phyloP scores from a whole-genome alignment of 2,329 filamentous ascomycete species.

The Aspergillus proliferans region DNA sequence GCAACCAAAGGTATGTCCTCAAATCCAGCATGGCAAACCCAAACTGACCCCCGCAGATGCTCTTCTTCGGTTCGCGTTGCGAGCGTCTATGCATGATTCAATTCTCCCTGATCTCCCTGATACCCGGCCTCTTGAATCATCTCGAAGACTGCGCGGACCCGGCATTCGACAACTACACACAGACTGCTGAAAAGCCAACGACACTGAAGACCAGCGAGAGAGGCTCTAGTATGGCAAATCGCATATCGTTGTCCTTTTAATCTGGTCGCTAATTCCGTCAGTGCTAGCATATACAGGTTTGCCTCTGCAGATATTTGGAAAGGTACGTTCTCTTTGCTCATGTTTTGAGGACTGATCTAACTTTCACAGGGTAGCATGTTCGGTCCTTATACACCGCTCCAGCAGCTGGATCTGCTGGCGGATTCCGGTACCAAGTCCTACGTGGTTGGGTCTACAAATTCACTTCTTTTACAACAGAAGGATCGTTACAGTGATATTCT shows the following conservation, averaged over 20 bases:
- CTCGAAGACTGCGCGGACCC: constrained; percentile 95
- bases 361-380: constrained; percentile 76
- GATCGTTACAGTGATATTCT: constrained; percentile 95
- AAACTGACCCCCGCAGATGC: constrained; percentile 58
- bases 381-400: constrained; percentile 90
- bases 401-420: constrained; percentile 88
- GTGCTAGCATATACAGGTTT: constrained; percentile 90
- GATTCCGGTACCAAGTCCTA: constrained; percentile 95
- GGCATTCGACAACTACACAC: constrained; percentile 78
- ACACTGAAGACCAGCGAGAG: constrained; percentile 88
- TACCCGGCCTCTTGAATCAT: constrained; percentile 83
- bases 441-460: constrained; percentile 95
- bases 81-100: constrained; percentile 97
- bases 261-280: constrained; percentile 25
- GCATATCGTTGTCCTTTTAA: not conserved
- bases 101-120: constrained; percentile 90
- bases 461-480: constrained; percentile 83
- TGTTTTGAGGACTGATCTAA: constrained; percentile 41
- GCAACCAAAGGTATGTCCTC: constrained; percentile 73
- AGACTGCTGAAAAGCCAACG: constrained; percentile 67
- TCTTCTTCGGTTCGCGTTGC: constrained; percentile 96
- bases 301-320: constrained; percentile 90
- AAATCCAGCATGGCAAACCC: not conserved
- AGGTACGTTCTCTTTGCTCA: constrained; percentile 45
- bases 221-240: constrained; percentile 54